phyloP scores from a whole-genome alignment of 2,329 filamentous ascomycete species.

The Xylariaceae sp. region DNA sequence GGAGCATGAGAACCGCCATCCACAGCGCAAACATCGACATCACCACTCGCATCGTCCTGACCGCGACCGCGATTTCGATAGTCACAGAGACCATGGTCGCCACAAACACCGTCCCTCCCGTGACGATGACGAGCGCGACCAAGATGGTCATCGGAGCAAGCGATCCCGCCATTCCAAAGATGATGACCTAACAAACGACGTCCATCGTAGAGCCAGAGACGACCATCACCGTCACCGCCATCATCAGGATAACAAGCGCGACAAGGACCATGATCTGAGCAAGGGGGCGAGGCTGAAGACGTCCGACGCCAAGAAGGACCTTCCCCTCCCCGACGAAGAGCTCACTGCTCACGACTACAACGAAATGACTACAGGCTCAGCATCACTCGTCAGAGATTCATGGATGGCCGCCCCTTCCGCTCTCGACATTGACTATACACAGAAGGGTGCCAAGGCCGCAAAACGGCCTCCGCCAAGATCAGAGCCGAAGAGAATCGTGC shows the following conservation, averaged over 20 bases:
- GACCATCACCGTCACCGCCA: conserved; percentile 31
- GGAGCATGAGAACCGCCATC: conserved; percentile 34
- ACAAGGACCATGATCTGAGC: conserved; percentile 30
- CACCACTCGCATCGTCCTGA: conserved; percentile 44
- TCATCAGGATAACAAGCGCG: conserved; percentile 22
- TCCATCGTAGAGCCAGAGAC: conserved; percentile 37
- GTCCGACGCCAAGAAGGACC: conserved; percentile 47
- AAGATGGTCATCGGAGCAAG: conserved; percentile 59
- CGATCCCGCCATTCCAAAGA: conserved; percentile 55
- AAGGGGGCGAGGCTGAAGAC: conserved; percentile 38
- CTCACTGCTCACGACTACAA: conserved; percentile 29
- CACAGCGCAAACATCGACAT: conserved; percentile 39
- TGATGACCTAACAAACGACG: not conserved
- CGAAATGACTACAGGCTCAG: conserved; percentile 25
- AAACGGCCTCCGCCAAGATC: conserved; percentile 50
- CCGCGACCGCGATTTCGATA: conserved; percentile 31
- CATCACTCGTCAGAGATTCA: conserved; percentile 64
- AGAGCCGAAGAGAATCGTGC: conserved; percentile 67
- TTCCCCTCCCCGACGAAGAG: conserved; percentile 50
- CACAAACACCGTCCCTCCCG: conserved; percentile 34
- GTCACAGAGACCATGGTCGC: conserved; percentile 23
- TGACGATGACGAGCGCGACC: conserved; percentile 38
- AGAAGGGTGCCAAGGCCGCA: conserved; percentile 52
- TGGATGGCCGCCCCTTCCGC: conserved; percentile 93
- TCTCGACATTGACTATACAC: conserved; percentile 78